A percentile compares a stretch with the other conserved stretches of the same genome.
phyloP scores from a whole-genome alignment of 108 stramenopile genomes.

The Cylindrotheca closterium region DNA sequence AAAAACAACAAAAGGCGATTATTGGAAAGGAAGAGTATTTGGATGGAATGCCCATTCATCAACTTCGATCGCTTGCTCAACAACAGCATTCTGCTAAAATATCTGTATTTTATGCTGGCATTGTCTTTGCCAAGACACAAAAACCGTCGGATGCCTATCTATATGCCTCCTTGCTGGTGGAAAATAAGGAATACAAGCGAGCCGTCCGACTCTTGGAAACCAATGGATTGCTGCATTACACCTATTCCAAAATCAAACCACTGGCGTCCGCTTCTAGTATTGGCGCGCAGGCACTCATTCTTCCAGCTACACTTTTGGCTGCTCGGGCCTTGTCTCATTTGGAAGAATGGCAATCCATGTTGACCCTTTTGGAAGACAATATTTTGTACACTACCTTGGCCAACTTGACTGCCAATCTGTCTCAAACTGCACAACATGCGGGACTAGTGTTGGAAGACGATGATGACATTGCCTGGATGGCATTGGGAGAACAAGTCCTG shows the following conservation, averaged over 20 bases:
- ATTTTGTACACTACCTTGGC: conserved; percentile 13
- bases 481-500: conserved; percentile 5
- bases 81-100: conserved; percentile 40
- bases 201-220: conserved; percentile 53
- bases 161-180: conserved; percentile 47
- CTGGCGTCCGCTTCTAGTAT: not conserved
- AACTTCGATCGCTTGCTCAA: conserved; percentile 17
- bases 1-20: not conserved
- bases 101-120: conserved; percentile 64
- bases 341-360: conserved; percentile 43
- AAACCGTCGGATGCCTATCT: conserved; percentile 60
- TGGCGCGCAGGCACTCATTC: conserved; percentile 1
- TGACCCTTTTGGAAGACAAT: conserved; percentile 38
- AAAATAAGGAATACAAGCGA: conserved; percentile 52
- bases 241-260: not conserved
- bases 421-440: no score
- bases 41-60: conserved; percentile 31
- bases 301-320: conserved; percentile 43
- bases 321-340: conserved; percentile 34
- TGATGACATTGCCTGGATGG: conserved; percentile 42
- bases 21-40: not conserved
- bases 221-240: conserved; percentile 33
- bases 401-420: conserved; percentile 6
- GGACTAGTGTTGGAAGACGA: conserved; percentile 33
- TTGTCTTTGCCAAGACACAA: conserved; percentile 58